Evolutionary conservation across 1,284 basidiomycete species (phyloP).

Genomic region (Somion occarium): DNA sequence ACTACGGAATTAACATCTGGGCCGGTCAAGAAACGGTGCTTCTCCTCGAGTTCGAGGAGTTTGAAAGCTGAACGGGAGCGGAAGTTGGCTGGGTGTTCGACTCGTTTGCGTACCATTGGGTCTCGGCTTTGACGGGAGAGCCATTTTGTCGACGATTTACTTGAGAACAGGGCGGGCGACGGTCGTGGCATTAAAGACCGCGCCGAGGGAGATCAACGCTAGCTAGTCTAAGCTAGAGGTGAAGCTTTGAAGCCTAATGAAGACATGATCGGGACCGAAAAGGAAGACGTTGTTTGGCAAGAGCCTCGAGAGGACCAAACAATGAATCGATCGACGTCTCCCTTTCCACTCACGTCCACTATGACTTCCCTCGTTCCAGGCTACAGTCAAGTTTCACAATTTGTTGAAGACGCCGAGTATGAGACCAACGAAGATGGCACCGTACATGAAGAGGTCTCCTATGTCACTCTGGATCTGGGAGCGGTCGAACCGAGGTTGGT

Average conservation of each 20-base stretch:
- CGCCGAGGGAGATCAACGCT: too few species aligned
- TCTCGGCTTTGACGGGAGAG: slow-evolving; percentile 59
- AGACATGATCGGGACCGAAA: not conserved
- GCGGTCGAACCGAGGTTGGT: slow-evolving; percentile 68
- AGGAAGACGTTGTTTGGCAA: slow-evolving; percentile 16
- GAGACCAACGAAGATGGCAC: slow-evolving; percentile 39
- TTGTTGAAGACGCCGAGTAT: slow-evolving; percentile 51
- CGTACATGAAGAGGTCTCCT: slow-evolving; percentile 49
- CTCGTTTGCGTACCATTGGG: slow-evolving; percentile 63
- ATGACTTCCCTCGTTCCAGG: slow-evolving; percentile 35
- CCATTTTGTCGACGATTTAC: slow-evolving; percentile 43
- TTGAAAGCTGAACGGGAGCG: slow-evolving; percentile 86
- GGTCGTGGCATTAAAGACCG: not conserved
- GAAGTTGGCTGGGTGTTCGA: slow-evolving; percentile 40
- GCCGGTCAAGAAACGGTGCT: slow-evolving; percentile 47
- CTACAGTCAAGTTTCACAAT: slow-evolving; percentile 57
- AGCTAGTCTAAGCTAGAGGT: too few species aligned
- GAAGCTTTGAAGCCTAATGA: too few species aligned
- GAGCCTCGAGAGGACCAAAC: slow-evolving; percentile 16
- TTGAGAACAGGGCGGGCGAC: not conserved
- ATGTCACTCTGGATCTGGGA: slow-evolving; percentile 70
- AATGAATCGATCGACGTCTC: slow-evolving; percentile 2
- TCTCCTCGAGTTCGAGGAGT: slow-evolving; percentile 65
- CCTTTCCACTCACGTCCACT: not conserved
- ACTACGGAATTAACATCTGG: slow-evolving; percentile 58